phyloP scores from a whole-genome alignment of 495 filamentous ascomycete species.

The Tuber magnatum region DNA sequence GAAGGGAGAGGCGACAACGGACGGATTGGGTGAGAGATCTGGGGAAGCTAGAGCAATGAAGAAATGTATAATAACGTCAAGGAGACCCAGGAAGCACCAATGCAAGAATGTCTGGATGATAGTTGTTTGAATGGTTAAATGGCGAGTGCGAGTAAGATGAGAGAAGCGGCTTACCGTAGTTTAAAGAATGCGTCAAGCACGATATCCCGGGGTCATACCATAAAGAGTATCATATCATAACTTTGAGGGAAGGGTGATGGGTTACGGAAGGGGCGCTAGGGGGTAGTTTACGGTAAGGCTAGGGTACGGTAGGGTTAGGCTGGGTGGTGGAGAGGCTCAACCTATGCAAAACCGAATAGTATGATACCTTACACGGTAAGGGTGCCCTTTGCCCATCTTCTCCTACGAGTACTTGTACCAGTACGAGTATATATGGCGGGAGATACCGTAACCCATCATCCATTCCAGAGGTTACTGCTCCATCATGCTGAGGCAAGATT shows the following conservation, averaged over 20 bases:
- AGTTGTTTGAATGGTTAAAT: not conserved
- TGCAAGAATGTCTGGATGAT: not conserved
- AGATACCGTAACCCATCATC: not conserved
- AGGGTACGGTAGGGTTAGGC: not conserved
- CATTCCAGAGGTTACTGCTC: not conserved
- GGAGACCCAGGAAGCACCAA: not conserved
- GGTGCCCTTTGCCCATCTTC: no score
- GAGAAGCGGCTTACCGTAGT: not conserved
- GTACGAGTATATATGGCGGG: no score
- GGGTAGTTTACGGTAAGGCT: not conserved
- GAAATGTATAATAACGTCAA: not conserved
- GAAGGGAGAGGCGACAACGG: constrained; percentile 1
- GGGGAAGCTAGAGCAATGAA: not conserved
- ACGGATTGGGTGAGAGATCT: not conserved
- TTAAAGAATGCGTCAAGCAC: not conserved
- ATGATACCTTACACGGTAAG: no score
- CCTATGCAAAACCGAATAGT: no score
- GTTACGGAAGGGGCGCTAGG: no score
- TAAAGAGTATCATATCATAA: not conserved
- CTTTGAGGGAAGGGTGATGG: not conserved
- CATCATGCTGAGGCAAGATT: not conserved
- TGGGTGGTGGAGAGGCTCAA: not conserved
- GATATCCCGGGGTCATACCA: not conserved
- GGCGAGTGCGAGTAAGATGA: not conserved
- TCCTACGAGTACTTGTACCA: no score